Evolutionary conservation across 257 asterid genomes (phyloP).

Genomic region (Nicotiana noctiflora): DNA sequence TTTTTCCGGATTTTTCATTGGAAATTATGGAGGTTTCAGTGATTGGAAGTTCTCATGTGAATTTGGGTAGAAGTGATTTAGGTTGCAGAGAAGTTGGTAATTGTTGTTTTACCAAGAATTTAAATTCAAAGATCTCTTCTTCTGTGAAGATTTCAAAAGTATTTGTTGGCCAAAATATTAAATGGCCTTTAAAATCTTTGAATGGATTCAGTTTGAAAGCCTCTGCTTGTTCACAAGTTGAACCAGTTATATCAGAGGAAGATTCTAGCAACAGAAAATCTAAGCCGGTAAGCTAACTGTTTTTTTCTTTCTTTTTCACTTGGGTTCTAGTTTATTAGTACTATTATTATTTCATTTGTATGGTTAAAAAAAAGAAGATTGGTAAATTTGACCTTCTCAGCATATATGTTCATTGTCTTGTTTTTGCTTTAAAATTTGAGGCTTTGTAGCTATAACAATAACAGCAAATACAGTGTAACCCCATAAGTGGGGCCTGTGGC

Average conservation of each 20-base stretch:
- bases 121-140: slow-evolving; percentile 28
- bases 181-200: slow-evolving; percentile 36
- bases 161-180: slow-evolving; percentile 25
- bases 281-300: slow-evolving; percentile 25
- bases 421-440: neutral
- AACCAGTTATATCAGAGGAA: slow-evolving; percentile 31
- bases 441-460: neutral
- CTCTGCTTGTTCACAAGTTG: slow-evolving; percentile 30
- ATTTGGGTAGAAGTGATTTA: slow-evolving; percentile 32
- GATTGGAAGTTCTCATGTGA: slow-evolving; percentile 61
- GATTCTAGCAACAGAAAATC: slow-evolving; percentile 24
- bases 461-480: too few species aligned
- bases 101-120: slow-evolving; percentile 41
- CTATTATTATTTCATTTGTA: neutral
- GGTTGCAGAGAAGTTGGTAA: slow-evolving; percentile 29
- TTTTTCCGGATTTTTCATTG: slow-evolving; percentile 12
- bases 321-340: neutral
- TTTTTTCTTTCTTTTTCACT: neutral
- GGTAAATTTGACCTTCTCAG: neutral
- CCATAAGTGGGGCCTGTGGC: too few species aligned
- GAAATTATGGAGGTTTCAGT: slow-evolving; percentile 57
- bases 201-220: slow-evolving; percentile 32
- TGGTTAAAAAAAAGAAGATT: neutral
- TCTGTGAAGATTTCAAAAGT: slow-evolving; percentile 19
- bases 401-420: neutral